These are phyloP conservation scores for Rubus idaeus DNA, from an alignment of 306 rosid species.

Conservation along the genomic window DNA sequence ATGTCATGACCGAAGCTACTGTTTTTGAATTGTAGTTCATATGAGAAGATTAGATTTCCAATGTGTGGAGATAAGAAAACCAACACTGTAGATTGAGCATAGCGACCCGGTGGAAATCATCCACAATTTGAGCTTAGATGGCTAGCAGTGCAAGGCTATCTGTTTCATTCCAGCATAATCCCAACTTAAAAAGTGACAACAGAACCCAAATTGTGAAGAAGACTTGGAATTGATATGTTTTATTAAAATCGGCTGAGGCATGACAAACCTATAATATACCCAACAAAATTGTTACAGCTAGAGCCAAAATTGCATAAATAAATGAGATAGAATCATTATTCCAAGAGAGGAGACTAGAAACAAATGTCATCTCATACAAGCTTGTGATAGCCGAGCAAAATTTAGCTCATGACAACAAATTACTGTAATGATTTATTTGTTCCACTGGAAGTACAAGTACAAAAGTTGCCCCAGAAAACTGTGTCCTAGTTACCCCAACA, in stretches of 20 bases:
- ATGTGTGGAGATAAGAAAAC: too few relatives aligned
- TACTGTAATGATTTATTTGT: not conserved
- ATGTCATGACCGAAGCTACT: too few relatives aligned
- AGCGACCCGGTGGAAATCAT: too few relatives aligned
- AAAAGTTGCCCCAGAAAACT: not conserved
- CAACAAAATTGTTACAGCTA: not conserved
- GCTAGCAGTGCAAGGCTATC: too few relatives aligned
- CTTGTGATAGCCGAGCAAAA: constrained; percentile 7
- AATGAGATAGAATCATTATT: not conserved
- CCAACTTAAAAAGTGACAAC: too few relatives aligned
- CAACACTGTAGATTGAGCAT: too few relatives aligned
- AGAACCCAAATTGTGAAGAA: too few relatives aligned
- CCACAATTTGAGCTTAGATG: too few relatives aligned
- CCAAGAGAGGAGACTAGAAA: not conserved
- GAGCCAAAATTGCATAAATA: not conserved
- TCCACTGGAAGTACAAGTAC: not conserved
- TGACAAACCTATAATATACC: not conserved
- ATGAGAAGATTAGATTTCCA: too few relatives aligned
- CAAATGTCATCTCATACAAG: constrained; percentile 5
- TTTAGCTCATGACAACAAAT: constrained; percentile 1
- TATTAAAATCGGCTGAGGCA: not conserved
- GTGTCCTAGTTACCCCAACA: not conserved
- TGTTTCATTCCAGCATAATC: too few relatives aligned
- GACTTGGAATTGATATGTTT: too few relatives aligned
- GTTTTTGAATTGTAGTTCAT: too few relatives aligned